Evolutionary conservation across 257 asterid species (phyloP).

Genomic region (Ehretia macrophylla): DNA sequence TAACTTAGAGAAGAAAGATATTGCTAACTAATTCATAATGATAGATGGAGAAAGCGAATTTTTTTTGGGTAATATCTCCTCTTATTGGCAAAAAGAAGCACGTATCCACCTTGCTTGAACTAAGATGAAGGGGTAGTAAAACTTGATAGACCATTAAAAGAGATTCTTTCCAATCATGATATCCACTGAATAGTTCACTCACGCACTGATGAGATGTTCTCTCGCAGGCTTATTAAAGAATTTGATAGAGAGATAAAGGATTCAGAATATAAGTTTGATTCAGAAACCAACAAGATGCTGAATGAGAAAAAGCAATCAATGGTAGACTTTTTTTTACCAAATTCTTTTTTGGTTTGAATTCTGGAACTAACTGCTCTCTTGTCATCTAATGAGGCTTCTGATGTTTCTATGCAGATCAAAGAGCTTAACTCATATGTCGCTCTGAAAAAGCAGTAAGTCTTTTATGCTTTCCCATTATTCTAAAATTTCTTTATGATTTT

Average conservation of each 20-base stretch:
- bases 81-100: too few relatives aligned
- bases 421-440: slow-evolving; percentile 96
- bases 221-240: slow-evolving; percentile 79
- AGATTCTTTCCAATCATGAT: too few relatives aligned
- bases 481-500: slow-evolving; percentile 2
- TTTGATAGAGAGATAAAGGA: slow-evolving; percentile 79
- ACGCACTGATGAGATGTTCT: slow-evolving; percentile 2
- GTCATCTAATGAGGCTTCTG: slow-evolving; percentile 18
- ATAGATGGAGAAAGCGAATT: too few relatives aligned
- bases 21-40: too few relatives aligned
- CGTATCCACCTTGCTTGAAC: too few relatives aligned
- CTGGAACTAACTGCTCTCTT: slow-evolving; percentile 3
- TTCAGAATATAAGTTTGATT: slow-evolving; percentile 62
- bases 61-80: too few relatives aligned
- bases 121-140: too few relatives aligned
- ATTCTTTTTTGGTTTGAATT: slow-evolving; percentile 2
- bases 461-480: neutral
- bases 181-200: too few relatives aligned
- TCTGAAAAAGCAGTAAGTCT: slow-evolving; percentile 83
- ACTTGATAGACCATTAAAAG: too few relatives aligned
- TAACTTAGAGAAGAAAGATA: too few relatives aligned
- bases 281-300: slow-evolving; percentile 68
- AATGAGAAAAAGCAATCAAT: slow-evolving; percentile 85
- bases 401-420: slow-evolving; percentile 72
- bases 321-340: slow-evolving; percentile 36